phyloP scores from a whole-genome alignment of 441 rosid species.

The Rhodomyrtus psidioides region DNA sequence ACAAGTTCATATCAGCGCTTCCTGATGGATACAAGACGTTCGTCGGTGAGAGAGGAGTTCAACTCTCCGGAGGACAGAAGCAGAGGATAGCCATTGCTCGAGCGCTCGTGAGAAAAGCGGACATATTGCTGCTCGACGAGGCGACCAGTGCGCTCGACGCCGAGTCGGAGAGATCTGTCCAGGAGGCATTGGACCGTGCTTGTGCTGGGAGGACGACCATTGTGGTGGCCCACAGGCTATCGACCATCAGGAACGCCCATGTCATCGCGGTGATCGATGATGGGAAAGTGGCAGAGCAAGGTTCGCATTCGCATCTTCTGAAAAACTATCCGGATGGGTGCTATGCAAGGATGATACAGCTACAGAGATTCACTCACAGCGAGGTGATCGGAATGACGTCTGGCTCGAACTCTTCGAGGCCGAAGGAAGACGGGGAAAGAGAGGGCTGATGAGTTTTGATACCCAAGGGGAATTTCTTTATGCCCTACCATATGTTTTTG shows the following conservation, averaged over 20 bases:
- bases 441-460: slow-evolving; percentile 29
- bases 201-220: slow-evolving; percentile 85
- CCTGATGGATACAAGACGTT: slow-evolving; percentile 87
- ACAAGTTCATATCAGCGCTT: slow-evolving; percentile 77
- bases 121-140: slow-evolving; percentile 89
- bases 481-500: slow-evolving; percentile 20
- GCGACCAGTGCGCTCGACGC: slow-evolving; percentile 97
- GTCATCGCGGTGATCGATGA: slow-evolving; percentile 87
- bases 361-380: slow-evolving; percentile 90
- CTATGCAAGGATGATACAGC: slow-evolving; percentile 91
- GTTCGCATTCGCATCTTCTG: slow-evolving; percentile 82
- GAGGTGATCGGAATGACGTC: slow-evolving; percentile 83
- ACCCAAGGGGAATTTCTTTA: slow-evolving; percentile 21
- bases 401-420: slow-evolving; percentile 70
- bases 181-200: slow-evolving; percentile 90
- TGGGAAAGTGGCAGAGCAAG: slow-evolving; percentile 94
- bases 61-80: slow-evolving; percentile 95
- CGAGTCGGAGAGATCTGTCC: slow-evolving; percentile 91
- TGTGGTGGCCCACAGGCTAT: slow-evolving; percentile 83
- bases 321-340: slow-evolving; percentile 91
- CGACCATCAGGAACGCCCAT: slow-evolving; percentile 86
- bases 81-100: slow-evolving; percentile 91
- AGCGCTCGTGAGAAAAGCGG: slow-evolving; percentile 82
- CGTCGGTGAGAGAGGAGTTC: slow-evolving; percentile 93
- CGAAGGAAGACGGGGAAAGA: slow-evolving; percentile 58